Conservation (phyloP, 345 rosid genomes). For the Euphorbia pulcherrima region DNA sequence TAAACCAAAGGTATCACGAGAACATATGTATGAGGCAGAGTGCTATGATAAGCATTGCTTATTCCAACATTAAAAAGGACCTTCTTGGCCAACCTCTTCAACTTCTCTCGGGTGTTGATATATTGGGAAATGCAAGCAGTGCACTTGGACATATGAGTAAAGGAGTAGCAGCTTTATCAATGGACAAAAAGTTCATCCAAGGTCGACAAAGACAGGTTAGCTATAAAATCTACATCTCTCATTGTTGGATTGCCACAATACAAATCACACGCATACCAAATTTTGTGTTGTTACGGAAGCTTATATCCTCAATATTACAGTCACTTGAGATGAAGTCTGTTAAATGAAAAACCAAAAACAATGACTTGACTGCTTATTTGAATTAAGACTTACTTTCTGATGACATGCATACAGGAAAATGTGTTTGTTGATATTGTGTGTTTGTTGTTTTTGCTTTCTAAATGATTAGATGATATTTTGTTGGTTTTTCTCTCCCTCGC, state of each 20-base stretch:
- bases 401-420: neutral
- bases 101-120: slow-evolving; percentile 91
- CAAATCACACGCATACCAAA: neutral
- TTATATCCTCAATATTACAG: neutral
- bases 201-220: slow-evolving; percentile 90
- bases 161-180: slow-evolving; percentile 95
- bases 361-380: neutral
- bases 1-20: slow-evolving; percentile 76
- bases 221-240: slow-evolving; percentile 12
- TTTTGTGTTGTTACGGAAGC: neutral
- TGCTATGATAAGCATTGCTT: slow-evolving; percentile 74
- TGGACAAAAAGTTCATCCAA: slow-evolving; percentile 97
- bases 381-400: neutral
- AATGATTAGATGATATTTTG: neutral
- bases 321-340: neutral
- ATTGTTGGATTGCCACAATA: neutral
- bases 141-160: slow-evolving; percentile 99
- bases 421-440: neutral
- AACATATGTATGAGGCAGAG: slow-evolving; percentile 92
- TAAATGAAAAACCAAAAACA: neutral
- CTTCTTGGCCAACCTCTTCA: slow-evolving; percentile 96
- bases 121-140: slow-evolving; percentile 97
- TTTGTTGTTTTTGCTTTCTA: neutral
- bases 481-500: neutral
- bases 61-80: slow-evolving; percentile 77